A percentile compares a stretch with the other conserved stretches of the same genome.
Conservation (phyloP, 345 rosid species). For the Ceriops decandra region DNA sequence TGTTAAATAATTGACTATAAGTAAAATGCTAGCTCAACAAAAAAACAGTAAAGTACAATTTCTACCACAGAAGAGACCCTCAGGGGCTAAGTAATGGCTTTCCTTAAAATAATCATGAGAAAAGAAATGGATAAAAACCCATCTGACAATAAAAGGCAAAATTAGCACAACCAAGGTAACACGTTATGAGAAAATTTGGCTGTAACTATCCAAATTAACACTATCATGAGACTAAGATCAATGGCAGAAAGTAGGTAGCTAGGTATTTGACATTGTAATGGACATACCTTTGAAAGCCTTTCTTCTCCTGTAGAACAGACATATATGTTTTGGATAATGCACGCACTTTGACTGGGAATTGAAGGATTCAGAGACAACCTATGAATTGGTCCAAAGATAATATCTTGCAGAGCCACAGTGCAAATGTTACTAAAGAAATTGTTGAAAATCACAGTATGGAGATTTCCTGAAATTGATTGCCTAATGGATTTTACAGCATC, state of each 20-base stretch:
- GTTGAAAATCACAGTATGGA: slow-evolving; percentile 48
- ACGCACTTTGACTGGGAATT: slow-evolving; percentile 45
- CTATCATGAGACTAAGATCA: neutral
- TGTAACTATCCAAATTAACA: neutral
- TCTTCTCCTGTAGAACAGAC: slow-evolving; percentile 42
- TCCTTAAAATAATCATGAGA: no score
- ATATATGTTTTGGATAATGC: slow-evolving; percentile 43
- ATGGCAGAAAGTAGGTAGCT: neutral
- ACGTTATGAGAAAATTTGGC: neutral
- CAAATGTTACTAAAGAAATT: slow-evolving; percentile 27
- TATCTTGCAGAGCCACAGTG: slow-evolving; percentile 35
- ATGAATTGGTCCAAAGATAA: slow-evolving; percentile 36
- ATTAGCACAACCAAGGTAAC: neutral
- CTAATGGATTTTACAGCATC: slow-evolving; percentile 49
- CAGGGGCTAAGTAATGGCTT: no score
- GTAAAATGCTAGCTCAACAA: slow-evolving; percentile 5
- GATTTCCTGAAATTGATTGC: slow-evolving; percentile 53
- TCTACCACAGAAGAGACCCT: no score
- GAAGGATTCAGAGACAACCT: slow-evolving; percentile 47
- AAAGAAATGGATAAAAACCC: no score
- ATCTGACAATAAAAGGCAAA: no score
- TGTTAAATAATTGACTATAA: slow-evolving; percentile 3
- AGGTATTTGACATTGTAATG: neutral
- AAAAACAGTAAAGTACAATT: no score
- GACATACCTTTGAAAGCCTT: slow-evolving; percentile 45